A percentile compares a stretch with the other conserved stretches of the same genome.
Conservation (phyloP, 2,329 filamentous ascomycete species). For the Fusarium verticillioides region DNA sequence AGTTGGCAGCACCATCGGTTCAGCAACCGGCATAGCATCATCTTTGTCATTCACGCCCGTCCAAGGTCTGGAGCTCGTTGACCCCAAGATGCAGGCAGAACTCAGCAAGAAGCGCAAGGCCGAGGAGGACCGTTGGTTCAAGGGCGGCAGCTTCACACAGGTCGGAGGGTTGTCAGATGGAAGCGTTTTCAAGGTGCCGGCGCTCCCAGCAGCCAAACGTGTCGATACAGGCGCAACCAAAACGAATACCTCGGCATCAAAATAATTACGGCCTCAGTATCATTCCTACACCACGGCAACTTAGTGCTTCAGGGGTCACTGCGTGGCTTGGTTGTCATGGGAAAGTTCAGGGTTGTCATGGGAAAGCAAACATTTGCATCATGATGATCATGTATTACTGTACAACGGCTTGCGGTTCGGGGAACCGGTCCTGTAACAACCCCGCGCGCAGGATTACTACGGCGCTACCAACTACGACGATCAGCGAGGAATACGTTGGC, state of each 20-base stretch:
- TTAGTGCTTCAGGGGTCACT: neutral
- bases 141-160: conserved; percentile 96
- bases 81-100: conserved; percentile 90
- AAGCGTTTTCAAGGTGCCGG: conserved; percentile 85
- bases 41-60: conserved; percentile 94
- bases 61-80: conserved; percentile 93
- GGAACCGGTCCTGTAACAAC: neutral
- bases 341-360: conserved; percentile 25
- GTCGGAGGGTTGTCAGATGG: conserved; percentile 66
- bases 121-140: conserved; percentile 96
- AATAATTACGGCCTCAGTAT: conserved; percentile 20
- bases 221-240: conserved; percentile 55
- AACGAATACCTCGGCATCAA: conserved; percentile 48
- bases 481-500: neutral
- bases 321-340: conserved; percentile 13
- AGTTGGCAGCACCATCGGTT: conserved; percentile 76
- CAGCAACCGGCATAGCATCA: conserved; percentile 77
- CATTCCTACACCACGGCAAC: neutral
- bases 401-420: conserved; percentile 1
- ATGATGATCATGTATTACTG: conserved; percentile 13
- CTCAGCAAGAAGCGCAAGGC: conserved; percentile 90
- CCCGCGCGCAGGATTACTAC: neutral
- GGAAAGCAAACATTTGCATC: conserved; percentile 34
- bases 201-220: conserved; percentile 78
- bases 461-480: conserved; percentile 6